Evolutionary conservation across 2,329 filamentous ascomycete genomes (phyloP), one percentile per base, ranked within the genome.

Genomic region (Emmonsia crescens): DNA sequence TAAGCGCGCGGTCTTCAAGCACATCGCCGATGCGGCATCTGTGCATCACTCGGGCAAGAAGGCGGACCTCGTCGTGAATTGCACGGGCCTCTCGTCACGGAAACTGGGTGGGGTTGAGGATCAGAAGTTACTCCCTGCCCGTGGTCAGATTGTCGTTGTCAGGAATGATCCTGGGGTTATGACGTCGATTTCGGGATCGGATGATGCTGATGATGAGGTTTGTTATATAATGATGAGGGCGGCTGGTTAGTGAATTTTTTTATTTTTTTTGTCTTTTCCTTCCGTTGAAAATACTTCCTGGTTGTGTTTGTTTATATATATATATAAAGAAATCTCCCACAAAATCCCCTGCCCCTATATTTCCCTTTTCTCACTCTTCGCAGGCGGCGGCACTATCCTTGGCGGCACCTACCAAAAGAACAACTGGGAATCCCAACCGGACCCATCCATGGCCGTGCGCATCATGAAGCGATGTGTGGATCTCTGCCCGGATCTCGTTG

Each of bases 161-260:
- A 80, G 91, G 62, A 96, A 96, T 75, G 85, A 89, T 70, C 83
- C 86, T 0, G 83, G 83, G 12, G 77, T 83, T 40, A 93, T 95
- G 89, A 74, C 83, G 56, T 82, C 82, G 6, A 80, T 83, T 16
- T 91, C 87, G 12, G 88, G 89, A 49, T 88, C 85, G 0, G 87
- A 91, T 57, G 89, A 94, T 68, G 86, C 83, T 1, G 77, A 80
- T 0, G 85, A 87, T 40, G 91, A 96, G 74, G 78, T 86, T 4
- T 78, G 83, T 62, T 96, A 96, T 72, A 81, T 89, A 56, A 96
- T 96, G 91, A 85, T 85, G 69, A 83, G 92, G 33, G 89, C 91
- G 0, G 72, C 72, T 57, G 75, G 72, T 72, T 66, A 12, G 65
- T 64, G n/a, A 5, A 31, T 16, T 57, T 2, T 9, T 5, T 5